A percentile compares a stretch with the other conserved stretches of the same genome.
These are phyloP conservation scores for Aphanomyces euteiches DNA, from an alignment of 352 stramenopile species.

Conservation along the genomic window DNA sequence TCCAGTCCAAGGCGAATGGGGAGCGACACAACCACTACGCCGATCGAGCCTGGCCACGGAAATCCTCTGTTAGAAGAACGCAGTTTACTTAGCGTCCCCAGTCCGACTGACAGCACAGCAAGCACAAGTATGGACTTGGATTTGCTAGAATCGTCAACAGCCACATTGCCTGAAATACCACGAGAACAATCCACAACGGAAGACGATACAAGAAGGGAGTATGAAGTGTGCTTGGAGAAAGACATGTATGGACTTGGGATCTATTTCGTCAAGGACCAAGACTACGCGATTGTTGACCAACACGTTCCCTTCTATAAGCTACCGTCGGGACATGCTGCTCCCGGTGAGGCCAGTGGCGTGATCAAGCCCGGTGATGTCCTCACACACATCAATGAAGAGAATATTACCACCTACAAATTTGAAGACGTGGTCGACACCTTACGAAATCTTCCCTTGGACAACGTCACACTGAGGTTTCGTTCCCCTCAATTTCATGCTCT, in stretches of 20 bases:
- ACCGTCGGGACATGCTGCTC: conserved; percentile 44
- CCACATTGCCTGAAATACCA: too few species aligned
- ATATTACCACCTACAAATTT: conserved; percentile 41
- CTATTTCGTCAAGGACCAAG: conserved; percentile 47
- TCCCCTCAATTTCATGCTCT: conserved; percentile 7
- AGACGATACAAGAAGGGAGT: conserved; percentile 26
- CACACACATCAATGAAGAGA: conserved; percentile 42
- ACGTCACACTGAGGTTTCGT: conserved; percentile 37
- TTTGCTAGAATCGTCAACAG: conserved; percentile 5
- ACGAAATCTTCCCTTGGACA: conserved; percentile 40
- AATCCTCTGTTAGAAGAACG: background rate
- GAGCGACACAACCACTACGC: too few species aligned
- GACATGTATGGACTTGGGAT: conserved; percentile 64
- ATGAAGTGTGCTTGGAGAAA: conserved; percentile 54
- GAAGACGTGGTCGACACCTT: conserved; percentile 58
- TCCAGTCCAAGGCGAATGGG: too few species aligned
- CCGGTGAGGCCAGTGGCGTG: conserved; percentile 52
- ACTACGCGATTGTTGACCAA: conserved; percentile 51
- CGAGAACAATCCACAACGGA: background rate
- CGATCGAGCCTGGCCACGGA: too few species aligned
- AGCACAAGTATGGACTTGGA: conserved; percentile 10
- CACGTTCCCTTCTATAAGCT: conserved; percentile 65
- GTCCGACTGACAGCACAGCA: background rate
- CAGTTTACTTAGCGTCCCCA: background rate
- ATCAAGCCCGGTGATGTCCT: conserved; percentile 54